These are phyloP conservation scores for Coemansia sp. DNA, from an alignment of 192 early-diverging fungal genomes.

Conservation along the genomic window DNA sequence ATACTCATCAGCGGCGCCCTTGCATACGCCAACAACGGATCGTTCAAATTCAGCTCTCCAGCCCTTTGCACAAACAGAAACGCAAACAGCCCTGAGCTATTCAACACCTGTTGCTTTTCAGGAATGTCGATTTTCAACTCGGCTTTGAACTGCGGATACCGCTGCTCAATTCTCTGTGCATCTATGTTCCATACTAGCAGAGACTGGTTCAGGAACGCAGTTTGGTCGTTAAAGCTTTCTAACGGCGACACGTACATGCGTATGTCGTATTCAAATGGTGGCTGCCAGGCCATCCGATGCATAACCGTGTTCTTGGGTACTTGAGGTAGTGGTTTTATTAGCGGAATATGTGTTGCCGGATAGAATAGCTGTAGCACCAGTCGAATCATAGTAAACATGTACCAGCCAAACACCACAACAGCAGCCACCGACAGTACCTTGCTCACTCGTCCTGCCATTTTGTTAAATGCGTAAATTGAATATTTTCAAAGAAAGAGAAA, in stretches of 20 bases:
- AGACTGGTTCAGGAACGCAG: constrained; percentile 27
- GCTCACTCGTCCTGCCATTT: constrained; percentile 27
- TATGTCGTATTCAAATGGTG: constrained; percentile 43
- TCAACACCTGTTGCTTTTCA: constrained; percentile 12
- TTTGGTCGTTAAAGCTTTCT: constrained; percentile 8
- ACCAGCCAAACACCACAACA: constrained; percentile 31
- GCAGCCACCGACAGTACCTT: constrained; percentile 25
- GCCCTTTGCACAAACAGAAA: constrained; percentile 44
- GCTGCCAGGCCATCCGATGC: constrained; percentile 42
- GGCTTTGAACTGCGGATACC: constrained; percentile 19
- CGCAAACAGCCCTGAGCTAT: constrained; percentile 33
- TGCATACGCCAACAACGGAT: constrained; percentile 27
- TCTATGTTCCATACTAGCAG: constrained; percentile 30
- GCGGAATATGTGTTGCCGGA: constrained; percentile 40
- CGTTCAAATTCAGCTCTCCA: constrained; percentile 17
- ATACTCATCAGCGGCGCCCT: constrained; percentile 21
- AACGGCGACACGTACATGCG: constrained; percentile 41
- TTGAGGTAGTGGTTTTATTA: constrained; percentile 21
- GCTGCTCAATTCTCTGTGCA: constrained; percentile 29
- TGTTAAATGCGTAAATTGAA: not conserved
- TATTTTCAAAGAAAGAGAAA: not conserved
- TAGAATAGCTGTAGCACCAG: constrained; percentile 38
- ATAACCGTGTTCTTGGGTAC: constrained; percentile 1
- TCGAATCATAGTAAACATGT: constrained; percentile 17
- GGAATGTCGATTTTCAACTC: constrained; percentile 20